These are phyloP conservation scores for Eutrema salsugineum DNA, from an alignment of 441 rosid species.

Conservation along the genomic window DNA sequence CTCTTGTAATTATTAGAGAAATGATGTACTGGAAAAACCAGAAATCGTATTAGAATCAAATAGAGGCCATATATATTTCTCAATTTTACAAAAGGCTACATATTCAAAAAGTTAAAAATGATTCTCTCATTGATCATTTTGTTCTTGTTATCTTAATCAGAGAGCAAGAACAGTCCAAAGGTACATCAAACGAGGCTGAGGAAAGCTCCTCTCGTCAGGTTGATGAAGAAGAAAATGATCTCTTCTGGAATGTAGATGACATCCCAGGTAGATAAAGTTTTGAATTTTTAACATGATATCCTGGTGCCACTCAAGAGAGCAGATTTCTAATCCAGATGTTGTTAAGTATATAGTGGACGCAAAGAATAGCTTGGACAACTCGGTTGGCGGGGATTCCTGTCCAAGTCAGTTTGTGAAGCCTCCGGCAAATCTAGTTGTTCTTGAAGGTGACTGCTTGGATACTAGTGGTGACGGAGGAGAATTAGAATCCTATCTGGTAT, in stretches of 20 bases:
- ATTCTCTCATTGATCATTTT: not conserved
- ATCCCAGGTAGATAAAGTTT: constrained; percentile 52
- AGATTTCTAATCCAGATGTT: not conserved
- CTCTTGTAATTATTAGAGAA: not conserved
- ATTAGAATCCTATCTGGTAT: constrained; percentile 89
- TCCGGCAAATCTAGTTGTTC: constrained; percentile 87
- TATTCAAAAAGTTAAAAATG: not conserved
- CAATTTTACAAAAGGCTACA: not conserved
- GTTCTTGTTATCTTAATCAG: constrained; percentile 32
- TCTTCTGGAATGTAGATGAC: constrained; percentile 72
- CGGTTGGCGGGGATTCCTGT: constrained; percentile 46
- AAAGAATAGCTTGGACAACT: constrained; percentile 67
- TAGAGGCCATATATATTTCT: not conserved
- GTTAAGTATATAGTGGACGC: constrained; percentile 53
- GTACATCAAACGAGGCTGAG: constrained; percentile 36
- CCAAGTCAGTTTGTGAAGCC: constrained; percentile 71
- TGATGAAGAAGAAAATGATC: constrained; percentile 59
- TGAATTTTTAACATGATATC: not conserved
- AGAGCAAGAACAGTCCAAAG: constrained; percentile 52
- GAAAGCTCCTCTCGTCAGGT: constrained; percentile 35
- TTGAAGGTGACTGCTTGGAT: constrained; percentile 88
- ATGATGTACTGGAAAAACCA: too few relatives aligned
- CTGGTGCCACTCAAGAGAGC: not conserved
- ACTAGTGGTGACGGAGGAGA: constrained; percentile 65
- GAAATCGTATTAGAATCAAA: not conserved